Evolutionary conservation across 2,329 filamentous ascomycete genomes (phyloP).

Genomic region (Chaetomium globosum): DNA sequence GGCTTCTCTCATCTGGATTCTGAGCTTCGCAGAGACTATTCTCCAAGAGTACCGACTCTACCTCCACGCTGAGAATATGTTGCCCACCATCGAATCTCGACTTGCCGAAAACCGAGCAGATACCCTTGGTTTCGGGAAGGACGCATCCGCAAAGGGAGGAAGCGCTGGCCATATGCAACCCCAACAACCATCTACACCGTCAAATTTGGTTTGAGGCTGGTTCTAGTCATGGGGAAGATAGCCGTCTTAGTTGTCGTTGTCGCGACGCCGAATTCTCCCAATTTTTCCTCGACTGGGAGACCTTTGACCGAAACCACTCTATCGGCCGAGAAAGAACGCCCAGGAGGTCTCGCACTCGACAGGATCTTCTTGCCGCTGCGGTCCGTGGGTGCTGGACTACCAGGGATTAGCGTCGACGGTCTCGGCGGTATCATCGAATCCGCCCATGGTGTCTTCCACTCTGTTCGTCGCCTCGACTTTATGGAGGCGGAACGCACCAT

Average conservation of each 20-base stretch:
- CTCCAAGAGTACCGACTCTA: background rate
- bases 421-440: slow-evolving; percentile 32
- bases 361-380: slow-evolving; percentile 30
- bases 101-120: background rate
- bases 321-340: slow-evolving; percentile 27
- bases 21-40: background rate
- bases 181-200: slow-evolving; percentile 17
- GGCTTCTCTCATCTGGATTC: background rate
- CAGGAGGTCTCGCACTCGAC: slow-evolving; percentile 27
- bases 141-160: background rate
- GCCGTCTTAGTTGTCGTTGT: background rate
- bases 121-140: too few relatives aligned
- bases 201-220: background rate
- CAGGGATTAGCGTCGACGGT: slow-evolving; percentile 32
- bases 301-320: slow-evolving; percentile 28
- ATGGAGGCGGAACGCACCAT: slow-evolving; percentile 31
- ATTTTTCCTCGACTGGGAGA: slow-evolving; percentile 32
- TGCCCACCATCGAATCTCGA: background rate
- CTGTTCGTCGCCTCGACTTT: slow-evolving; percentile 30
- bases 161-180: slow-evolving; percentile 17
- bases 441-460: slow-evolving; percentile 33
- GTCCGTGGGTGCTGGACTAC: slow-evolving; percentile 30
- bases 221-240: too few relatives aligned
- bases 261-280: background rate
- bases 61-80: background rate